Conservation (phyloP, 805 yeast genomes). For the Myxozyma neotropica region DNA sequence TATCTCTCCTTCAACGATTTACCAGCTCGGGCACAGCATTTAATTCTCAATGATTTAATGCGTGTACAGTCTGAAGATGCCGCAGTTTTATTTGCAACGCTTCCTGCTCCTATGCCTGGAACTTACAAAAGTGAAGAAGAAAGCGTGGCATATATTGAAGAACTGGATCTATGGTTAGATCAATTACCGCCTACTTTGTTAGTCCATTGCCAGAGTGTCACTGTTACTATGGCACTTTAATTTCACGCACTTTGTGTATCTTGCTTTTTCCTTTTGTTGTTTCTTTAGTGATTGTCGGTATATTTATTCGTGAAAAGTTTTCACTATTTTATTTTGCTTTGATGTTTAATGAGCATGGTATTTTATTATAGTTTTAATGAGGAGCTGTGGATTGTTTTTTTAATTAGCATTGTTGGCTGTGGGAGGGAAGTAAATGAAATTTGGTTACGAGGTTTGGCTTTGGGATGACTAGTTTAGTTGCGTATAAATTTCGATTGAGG, state of each 20-base stretch:
- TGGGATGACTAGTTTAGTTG: no score
- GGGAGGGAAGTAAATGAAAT: no score
- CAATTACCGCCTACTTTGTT: conserved; percentile 81
- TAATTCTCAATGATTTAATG: conserved; percentile 88
- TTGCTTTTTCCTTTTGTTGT: not conserved
- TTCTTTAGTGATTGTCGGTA: not conserved
- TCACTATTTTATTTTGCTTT: no score
- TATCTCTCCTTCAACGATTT: conserved; percentile 70
- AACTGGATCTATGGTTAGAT: conserved; percentile 77
- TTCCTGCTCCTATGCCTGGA: conserved; percentile 86
- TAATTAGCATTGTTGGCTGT: no score
- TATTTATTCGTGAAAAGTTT: no score
- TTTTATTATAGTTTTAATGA: no score
- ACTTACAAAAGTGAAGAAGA: conserved; percentile 71
- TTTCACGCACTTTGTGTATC: conserved; percentile 39
- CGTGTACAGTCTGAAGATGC: conserved; percentile 60
- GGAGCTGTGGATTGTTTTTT: no score
- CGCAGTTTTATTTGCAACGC: conserved; percentile 79
- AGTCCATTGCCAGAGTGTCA: conserved; percentile 89
- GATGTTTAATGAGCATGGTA: no score
- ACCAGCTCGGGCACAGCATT: conserved; percentile 90
- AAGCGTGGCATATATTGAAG: conserved; percentile 72
- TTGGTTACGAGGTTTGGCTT: no score
- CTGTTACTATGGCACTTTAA: conserved; percentile 85
- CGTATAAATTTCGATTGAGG: no score